Base-by-base conservation (phyloP, 345 rosid species). In the Populus deltoides region DNA sequence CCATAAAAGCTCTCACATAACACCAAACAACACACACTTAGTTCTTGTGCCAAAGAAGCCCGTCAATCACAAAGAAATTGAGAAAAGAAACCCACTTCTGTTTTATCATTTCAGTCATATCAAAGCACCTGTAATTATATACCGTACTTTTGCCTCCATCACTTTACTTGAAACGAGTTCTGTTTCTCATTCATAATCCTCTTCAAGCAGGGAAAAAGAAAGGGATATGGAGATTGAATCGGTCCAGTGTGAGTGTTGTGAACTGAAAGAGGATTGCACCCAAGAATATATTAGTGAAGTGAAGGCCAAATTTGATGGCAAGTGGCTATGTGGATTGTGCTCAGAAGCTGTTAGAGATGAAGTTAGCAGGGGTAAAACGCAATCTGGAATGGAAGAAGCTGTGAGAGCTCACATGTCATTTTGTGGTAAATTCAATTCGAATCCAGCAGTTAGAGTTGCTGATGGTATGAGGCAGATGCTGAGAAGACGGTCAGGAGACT, bases 391-490 rank as follows among this genome's bases (percentile, higher is more conserved):
- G 77, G 98, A 92, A 59, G 99, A 96, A 76, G 99, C 99, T 38
- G 84, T 96, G 53, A 87, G 87, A 55, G 97, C 97, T 55, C 98
- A 94, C 88, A 81, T 96, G 92, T 91, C 94, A 25, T 96, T 96
- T 83, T 94, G 98, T 81, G 92, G 97, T 4, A 94, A 92, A 77
- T 91, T 88, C 87, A 94, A 89, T 76, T 83, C 93, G 0, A 89
- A 94, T 78, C 99, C 99, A 2, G 99, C 99, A 0, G 91, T 90
- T 72, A 83, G 86, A 24, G 99, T 96, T 1, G 98, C 99, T 29
- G 92, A 96, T 35, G 98, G 98, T 7, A 89, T 96, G 99, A 89
- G 93, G 81, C 97, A 91, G 95, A 90, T 96, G 97, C 87, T 96
- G 66, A 75, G 99, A 82, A 83, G 98, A 87, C 86, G 98, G 57